A percentile compares a stretch with the other conserved stretches of the same genome.
phyloP scores from a whole-genome alignment of 202 grass and related monocot genomes.

The Schoenoplectus triqueter region DNA sequence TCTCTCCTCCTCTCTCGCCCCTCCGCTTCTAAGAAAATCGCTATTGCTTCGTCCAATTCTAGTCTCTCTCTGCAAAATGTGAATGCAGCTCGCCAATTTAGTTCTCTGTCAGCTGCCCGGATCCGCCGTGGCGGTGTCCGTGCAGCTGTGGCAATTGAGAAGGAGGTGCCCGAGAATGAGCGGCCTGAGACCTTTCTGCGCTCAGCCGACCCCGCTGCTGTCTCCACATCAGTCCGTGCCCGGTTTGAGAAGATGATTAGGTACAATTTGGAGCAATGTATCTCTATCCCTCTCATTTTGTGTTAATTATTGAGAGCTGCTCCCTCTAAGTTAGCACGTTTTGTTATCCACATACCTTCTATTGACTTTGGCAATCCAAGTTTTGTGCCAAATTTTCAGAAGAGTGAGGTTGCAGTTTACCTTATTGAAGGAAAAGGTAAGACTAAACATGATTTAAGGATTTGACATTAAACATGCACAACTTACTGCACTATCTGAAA shows the following conservation, averaged over 20 bases:
- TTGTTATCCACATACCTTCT: neutral
- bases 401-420: neutral
- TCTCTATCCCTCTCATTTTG: neutral
- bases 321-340: neutral
- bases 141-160: conserved; percentile 83
- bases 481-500: neutral
- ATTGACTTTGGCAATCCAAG: neutral
- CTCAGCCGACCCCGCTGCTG: conserved; percentile 48
- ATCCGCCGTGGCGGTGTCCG: conserved; percentile 37
- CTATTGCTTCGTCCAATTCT: neutral
- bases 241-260: conserved; percentile 95
- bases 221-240: conserved; percentile 64
- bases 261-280: conserved; percentile 14
- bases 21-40: conserved; percentile 46
- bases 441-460: neutral
- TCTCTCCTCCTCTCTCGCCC: conserved; percentile 44
- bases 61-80: neutral
- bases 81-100: conserved; percentile 19
- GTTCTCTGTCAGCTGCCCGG: neutral
- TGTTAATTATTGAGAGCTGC: neutral
- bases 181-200: conserved; percentile 84
- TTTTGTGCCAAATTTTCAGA: neutral
- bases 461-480: neutral
- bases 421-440: neutral
- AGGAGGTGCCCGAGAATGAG: conserved; percentile 95